phyloP scores from a whole-genome alignment of 169 alveolate genomes.

The Cyclospora cayetanensis region DNA sequence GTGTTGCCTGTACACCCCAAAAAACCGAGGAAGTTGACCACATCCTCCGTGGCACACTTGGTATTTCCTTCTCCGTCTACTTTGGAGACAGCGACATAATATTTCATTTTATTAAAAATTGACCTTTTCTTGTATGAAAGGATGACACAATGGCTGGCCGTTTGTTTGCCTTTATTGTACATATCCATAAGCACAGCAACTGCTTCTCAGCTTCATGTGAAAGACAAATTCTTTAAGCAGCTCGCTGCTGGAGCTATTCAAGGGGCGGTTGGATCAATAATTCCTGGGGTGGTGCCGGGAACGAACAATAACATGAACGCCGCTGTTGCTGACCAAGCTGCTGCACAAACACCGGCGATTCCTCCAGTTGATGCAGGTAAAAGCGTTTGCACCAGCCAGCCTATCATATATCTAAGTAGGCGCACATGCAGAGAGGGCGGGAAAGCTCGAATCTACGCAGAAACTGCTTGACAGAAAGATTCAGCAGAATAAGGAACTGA shows the following conservation, averaged over 20 bases:
- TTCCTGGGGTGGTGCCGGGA: not conserved
- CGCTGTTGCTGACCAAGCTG: not conserved
- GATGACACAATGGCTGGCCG: too few relatives aligned
- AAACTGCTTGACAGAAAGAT: slow-evolving; percentile 14
- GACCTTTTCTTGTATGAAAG: too few relatives aligned
- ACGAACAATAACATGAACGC: too few relatives aligned
- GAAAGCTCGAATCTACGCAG: slow-evolving; percentile 48
- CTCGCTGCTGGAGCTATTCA: slow-evolving; percentile 24
- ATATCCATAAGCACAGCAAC: too few relatives aligned
- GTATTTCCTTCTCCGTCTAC: too few relatives aligned
- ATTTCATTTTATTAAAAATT: too few relatives aligned
- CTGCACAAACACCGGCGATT: not conserved
- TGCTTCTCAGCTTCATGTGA: too few relatives aligned
- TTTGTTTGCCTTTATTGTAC: too few relatives aligned
- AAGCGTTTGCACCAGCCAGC: not conserved
- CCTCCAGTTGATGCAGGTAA: slow-evolving; percentile 3
- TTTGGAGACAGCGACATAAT: too few relatives aligned
- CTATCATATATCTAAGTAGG: not conserved
- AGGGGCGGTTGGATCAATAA: not conserved
- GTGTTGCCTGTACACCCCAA: too few relatives aligned
- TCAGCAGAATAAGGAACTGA: slow-evolving; percentile 25
- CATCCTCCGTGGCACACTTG: too few relatives aligned
- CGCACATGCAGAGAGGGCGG: not conserved
- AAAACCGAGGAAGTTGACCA: too few relatives aligned
- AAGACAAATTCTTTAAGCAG: not conserved